phyloP scores from a whole-genome alignment of 306 rosid genomes.

The Pterocarpus santalinus region DNA sequence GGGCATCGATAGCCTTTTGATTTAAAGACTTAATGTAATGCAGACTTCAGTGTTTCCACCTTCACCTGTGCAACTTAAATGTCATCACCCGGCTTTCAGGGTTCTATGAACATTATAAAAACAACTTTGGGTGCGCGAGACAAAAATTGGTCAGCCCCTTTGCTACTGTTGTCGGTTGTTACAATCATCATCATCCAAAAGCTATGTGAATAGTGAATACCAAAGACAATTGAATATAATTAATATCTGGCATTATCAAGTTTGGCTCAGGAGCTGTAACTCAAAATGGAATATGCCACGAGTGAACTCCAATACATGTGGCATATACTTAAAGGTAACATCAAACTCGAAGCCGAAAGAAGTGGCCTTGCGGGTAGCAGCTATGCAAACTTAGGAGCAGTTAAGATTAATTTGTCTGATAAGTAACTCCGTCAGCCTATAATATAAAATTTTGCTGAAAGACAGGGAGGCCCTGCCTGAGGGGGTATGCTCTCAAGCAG shows the following conservation, averaged over 20 bases:
- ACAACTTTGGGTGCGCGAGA: constrained; percentile 24
- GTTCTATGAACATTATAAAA: background rate
- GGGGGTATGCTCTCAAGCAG: background rate
- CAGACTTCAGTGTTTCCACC: constrained; percentile 27
- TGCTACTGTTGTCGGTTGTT: background rate
- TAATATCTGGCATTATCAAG: constrained; percentile 29
- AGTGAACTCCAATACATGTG: background rate
- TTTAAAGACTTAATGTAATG: constrained; percentile 16
- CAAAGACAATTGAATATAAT: constrained; percentile 15
- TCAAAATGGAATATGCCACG: constrained; percentile 20
- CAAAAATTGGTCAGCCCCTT: constrained; percentile 5
- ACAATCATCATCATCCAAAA: constrained; percentile 1
- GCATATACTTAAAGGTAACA: constrained; percentile 20
- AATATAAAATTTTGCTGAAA: too few relatives aligned
- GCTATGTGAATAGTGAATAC: background rate
- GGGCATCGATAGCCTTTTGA: constrained; percentile 26
- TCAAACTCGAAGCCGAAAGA: constrained; percentile 4
- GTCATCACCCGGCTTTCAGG: constrained; percentile 7
- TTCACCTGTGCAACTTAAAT: constrained; percentile 6
- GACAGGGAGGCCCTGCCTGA: too few relatives aligned
- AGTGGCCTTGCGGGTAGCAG: background rate
- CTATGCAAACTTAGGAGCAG: background rate
- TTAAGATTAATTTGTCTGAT: background rate
- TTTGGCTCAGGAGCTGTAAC: constrained; percentile 1
- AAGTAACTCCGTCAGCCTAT: background rate